Conservation (phyloP, 441 rosid species). For the Adansonia grandidieri region DNA sequence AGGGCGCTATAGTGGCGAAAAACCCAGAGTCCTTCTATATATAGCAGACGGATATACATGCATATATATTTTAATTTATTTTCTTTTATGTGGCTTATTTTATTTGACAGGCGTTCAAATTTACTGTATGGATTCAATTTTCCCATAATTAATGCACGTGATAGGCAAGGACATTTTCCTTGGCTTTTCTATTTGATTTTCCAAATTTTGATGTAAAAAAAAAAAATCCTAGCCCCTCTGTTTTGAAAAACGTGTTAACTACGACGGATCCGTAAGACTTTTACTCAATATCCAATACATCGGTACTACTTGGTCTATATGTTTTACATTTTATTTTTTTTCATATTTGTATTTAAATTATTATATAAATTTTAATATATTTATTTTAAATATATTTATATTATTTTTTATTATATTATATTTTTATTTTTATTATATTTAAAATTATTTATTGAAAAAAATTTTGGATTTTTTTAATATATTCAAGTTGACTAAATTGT, state of each 20-base stretch:
- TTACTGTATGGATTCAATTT: not conserved
- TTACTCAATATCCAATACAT: too few species aligned
- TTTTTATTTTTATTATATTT: too few species aligned
- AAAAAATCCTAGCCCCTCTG: not conserved
- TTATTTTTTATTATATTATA: too few species aligned
- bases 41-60: not conserved
- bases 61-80: not conserved
- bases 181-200: slow-evolving; percentile 10
- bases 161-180: slow-evolving; percentile 40
- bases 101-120: not conserved
- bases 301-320: not conserved
- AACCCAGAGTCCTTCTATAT: not conserved
- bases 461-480: not conserved
- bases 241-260: slow-evolving; percentile 28
- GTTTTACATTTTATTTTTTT: not conserved
- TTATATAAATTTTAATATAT: too few species aligned
- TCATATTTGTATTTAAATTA: too few species aligned
- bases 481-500: not conserved
- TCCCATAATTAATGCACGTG: slow-evolving; percentile 53
- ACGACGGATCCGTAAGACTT: too few species aligned
- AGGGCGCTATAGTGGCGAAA: slow-evolving; percentile 9
- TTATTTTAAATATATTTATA: too few species aligned
- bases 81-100: not conserved
- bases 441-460: too few species aligned
- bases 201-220: slow-evolving; percentile 1